A percentile compares a stretch with the other conserved stretches of the same genome.
Conservation (phyloP, 352 stramenopile genomes). For the Pythium myriotylum region DNA sequence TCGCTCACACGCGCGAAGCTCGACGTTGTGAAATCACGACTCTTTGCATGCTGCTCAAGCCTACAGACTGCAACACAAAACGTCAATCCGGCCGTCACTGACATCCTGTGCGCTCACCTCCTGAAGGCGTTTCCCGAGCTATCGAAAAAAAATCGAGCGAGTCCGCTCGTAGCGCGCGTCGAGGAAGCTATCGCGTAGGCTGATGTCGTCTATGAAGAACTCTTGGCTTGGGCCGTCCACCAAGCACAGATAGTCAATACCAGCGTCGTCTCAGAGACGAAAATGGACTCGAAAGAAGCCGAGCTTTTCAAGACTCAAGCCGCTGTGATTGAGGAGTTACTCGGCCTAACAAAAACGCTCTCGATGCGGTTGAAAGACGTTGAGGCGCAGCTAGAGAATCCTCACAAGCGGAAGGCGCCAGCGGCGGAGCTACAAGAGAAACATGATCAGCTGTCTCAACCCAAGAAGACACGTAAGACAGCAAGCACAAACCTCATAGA, state of each 20-base stretch:
- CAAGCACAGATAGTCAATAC: background rate
- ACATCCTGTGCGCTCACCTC: background rate
- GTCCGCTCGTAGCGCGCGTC: background rate
- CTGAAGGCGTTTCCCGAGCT: conserved; percentile 2
- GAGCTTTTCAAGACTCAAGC: background rate
- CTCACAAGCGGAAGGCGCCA: too few species aligned
- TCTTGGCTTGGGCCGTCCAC: conserved; percentile 5
- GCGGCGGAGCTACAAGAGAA: too few species aligned
- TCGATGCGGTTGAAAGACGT: conserved; percentile 11
- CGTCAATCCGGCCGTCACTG: background rate
- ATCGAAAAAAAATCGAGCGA: background rate
- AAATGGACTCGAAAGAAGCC: conserved; percentile 1
- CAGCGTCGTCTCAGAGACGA: background rate
- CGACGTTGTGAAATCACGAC: background rate
- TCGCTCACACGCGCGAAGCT: background rate
- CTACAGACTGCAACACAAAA: conserved; percentile 1
- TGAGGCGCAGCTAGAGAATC: background rate
- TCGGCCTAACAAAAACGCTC: conserved; percentile 4
- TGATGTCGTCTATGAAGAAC: background rate
- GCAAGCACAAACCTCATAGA: too few species aligned
- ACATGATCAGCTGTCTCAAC: too few species aligned
- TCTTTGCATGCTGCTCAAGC: conserved; percentile 5
- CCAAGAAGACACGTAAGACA: too few species aligned
- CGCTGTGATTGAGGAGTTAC: conserved; percentile 5
- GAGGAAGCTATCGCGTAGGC: background rate